Evolutionary conservation across 2,329 filamentous ascomycete species (phyloP).

Genomic region (Phialophora macrospora): DNA sequence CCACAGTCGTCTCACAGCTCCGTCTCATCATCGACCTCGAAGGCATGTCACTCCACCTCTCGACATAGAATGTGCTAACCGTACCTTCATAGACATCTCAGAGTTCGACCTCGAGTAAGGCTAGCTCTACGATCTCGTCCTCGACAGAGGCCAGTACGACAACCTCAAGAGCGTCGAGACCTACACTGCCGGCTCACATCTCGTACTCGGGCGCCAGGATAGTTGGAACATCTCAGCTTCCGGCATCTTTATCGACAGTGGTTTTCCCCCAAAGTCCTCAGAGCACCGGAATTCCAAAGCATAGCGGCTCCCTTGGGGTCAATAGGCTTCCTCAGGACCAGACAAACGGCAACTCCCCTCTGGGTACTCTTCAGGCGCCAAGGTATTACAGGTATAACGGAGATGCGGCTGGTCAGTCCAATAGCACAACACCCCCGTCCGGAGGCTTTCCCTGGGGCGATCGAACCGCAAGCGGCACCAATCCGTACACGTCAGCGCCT

Average conservation of each 20-base stretch:
- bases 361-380: constrained; percentile 33
- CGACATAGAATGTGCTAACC: too few species aligned
- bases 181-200: background rate
- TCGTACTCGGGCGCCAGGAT: constrained; percentile 23
- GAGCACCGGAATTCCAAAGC: constrained; percentile 16
- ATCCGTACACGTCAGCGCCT: constrained; percentile 27
- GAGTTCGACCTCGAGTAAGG: too few species aligned
- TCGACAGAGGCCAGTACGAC: background rate
- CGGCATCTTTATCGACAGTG: constrained; percentile 23
- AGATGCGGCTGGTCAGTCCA: constrained; percentile 6
- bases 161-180: background rate
- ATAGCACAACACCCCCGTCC: constrained; percentile 16
- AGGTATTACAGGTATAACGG: constrained; percentile 28
- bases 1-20: constrained; percentile 7
- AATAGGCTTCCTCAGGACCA: constrained; percentile 27
- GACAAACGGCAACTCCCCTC: constrained; percentile 32
- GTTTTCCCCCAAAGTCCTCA: constrained; percentile 17
- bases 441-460: constrained; percentile 34
- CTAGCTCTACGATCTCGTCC: too few species aligned
- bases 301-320: constrained; percentile 21
- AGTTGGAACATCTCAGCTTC: constrained; percentile 24
- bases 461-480: constrained; percentile 26
- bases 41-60: too few species aligned
- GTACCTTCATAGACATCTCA: too few species aligned
- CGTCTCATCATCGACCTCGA: too few species aligned